Evolutionary conservation across 2,329 filamentous ascomycete species (phyloP).

Genomic region (Lomentospora prolificans): DNA sequence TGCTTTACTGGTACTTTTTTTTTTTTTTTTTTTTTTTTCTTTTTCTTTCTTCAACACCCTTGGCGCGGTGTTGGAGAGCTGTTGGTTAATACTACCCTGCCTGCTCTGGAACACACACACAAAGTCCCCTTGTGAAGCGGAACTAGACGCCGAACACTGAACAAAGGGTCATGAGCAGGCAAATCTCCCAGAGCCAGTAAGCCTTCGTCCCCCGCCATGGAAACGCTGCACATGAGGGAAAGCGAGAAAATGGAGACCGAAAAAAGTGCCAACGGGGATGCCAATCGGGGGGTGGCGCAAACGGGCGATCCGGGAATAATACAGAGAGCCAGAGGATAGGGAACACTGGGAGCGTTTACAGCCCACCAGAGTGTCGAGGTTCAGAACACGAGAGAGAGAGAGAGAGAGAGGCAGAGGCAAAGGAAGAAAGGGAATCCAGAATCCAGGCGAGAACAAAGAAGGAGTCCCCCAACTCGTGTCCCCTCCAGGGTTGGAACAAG

Average conservation of each 20-base stretch:
- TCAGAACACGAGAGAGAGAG: not conserved
- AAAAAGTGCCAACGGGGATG: not conserved
- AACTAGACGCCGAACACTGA: not conserved
- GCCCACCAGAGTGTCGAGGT: too few species aligned
- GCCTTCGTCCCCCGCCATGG: not conserved
- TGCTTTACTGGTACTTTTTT: too few species aligned
- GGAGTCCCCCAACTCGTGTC: not conserved
- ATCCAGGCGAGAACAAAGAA: not conserved
- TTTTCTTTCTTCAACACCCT: not conserved
- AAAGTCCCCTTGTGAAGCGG: not conserved
- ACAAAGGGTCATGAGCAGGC: not conserved
- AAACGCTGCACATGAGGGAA: not conserved
- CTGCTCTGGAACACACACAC: too few species aligned
- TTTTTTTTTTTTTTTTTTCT: not conserved
- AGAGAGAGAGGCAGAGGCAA: not conserved
- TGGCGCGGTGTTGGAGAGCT: not conserved
- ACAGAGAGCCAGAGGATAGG: too few species aligned
- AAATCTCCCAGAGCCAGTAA: not conserved
- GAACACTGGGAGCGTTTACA: too few species aligned
- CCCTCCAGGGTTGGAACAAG: not conserved
- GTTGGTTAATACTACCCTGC: too few species aligned
- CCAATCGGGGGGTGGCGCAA: not conserved
- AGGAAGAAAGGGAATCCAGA: not conserved
- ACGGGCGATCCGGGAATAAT: too few species aligned
- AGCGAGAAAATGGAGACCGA: not conserved